Percentiles rank a stretch among this genome's conserved stretches.
Evolutionary conservation across 2,329 filamentous ascomycete genomes (phyloP).

Genomic region (Clathrospora elynae): DNA sequence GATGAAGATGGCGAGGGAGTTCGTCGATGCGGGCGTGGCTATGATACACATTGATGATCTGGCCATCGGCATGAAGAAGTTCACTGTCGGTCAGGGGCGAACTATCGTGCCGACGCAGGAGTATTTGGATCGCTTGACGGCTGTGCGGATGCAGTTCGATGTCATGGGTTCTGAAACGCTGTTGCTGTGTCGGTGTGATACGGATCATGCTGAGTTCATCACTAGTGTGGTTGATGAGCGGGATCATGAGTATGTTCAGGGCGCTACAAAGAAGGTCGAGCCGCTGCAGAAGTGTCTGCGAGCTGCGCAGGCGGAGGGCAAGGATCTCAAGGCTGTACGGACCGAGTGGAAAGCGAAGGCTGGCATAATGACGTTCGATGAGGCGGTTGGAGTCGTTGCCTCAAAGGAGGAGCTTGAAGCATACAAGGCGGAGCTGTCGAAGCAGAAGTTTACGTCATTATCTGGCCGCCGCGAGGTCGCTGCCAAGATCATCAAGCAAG

Average conservation of each 20-base stretch:
- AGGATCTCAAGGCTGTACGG: conserved; percentile 33
- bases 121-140: conserved; percentile 45
- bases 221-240: conserved; percentile 47
- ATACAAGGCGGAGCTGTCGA: no score
- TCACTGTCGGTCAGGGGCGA: conserved; percentile 50
- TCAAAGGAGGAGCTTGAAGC: conserved; percentile 37
- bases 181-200: conserved; percentile 49
- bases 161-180: conserved; percentile 51
- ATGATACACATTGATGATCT: conserved; percentile 54
- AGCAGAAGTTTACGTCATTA: no score
- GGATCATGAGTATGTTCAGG: conserved; percentile 50
- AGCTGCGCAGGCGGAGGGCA: conserved; percentile 28
- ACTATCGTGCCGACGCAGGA: conserved; percentile 51
- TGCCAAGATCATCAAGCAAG: conserved; percentile 24
- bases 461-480: conserved; percentile 23
- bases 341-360: conserved; percentile 43
- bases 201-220: conserved; percentile 49
- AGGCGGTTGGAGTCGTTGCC: conserved; percentile 40
- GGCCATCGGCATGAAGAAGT: conserved; percentile 53
- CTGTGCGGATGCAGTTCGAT: conserved; percentile 50
- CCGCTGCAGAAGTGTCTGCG: conserved; percentile 32
- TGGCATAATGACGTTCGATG: conserved; percentile 43
- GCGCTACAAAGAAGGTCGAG: conserved; percentile 43
- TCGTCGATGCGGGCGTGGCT: conserved; percentile 52
- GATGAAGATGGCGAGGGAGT: conserved; percentile 50